These are phyloP conservation scores for Fusarium ramigenum DNA, from an alignment of 2,329 filamentous ascomycete genomes.

Conservation along the genomic window DNA sequence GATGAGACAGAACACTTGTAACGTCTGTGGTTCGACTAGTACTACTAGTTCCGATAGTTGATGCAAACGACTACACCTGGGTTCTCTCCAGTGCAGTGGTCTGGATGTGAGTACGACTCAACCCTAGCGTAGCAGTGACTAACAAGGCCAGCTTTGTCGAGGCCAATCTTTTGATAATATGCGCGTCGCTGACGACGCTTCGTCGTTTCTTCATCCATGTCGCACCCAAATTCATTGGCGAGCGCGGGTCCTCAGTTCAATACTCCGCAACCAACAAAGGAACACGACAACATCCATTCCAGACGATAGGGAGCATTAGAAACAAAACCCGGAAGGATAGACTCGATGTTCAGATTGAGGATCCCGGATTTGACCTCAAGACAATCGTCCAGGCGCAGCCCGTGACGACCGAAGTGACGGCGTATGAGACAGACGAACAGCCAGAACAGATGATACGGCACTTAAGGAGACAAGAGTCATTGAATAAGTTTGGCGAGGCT, in stretches of 20 bases:
- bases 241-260: slow-evolving; percentile 19
- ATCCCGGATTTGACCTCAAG: slow-evolving; percentile 34
- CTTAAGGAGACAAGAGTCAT: slow-evolving; percentile 36
- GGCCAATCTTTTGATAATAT: slow-evolving; percentile 50
- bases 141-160: slow-evolving; percentile 46
- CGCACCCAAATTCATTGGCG: slow-evolving; percentile 39
- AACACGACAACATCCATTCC: slow-evolving; percentile 31
- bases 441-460: slow-evolving; percentile 28
- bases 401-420: slow-evolving; percentile 26
- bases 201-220: slow-evolving; percentile 48
- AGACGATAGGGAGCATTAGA: slow-evolving; percentile 19
- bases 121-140: not conserved
- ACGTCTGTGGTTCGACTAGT: slow-evolving; percentile 49
- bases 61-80: slow-evolving; percentile 46
- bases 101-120: slow-evolving; percentile 42
- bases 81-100: slow-evolving; percentile 42
- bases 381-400: slow-evolving; percentile 36
- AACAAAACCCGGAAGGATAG: slow-evolving; percentile 7
- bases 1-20: slow-evolving; percentile 45
- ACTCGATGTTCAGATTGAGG: slow-evolving; percentile 13
- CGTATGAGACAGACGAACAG: slow-evolving; percentile 20
- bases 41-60: slow-evolving; percentile 43
- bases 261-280: slow-evolving; percentile 12
- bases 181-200: slow-evolving; percentile 50
- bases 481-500: slow-evolving; percentile 33